Evolutionary conservation across 495 filamentous ascomycete genomes (phyloP), one percentile per base, ranked within the genome.

Genomic region (Aspergillus mulundensis): DNA sequence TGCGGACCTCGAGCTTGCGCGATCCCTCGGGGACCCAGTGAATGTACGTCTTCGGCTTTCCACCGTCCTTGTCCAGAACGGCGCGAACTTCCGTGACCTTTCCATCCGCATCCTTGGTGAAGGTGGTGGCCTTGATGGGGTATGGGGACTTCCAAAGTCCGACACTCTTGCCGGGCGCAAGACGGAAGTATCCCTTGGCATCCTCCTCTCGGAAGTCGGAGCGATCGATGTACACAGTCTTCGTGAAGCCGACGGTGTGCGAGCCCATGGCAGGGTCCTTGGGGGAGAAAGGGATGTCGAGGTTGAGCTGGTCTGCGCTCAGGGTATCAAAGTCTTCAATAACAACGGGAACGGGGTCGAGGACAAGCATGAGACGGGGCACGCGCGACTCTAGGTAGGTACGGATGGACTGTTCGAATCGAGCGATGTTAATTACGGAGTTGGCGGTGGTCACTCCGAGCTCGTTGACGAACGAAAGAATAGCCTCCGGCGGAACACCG

Each of bases 201-300:
- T 93, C 90, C 16, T 86, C 81, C 66, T 95, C 88, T 32, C 94
- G 83, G 78, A 97, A 98, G 68, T 98, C 94, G 34, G 81, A 85
- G 44, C 90, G 86, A 66, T 98, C 94, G 47, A 98, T 97, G 75
- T 94, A 96, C 15, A 97, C 81, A n/a, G 89, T 91, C 67, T 95
- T 86, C 30, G 88, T 88, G 58, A 95, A 30, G 24, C 20, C 15
- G 73, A 59, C 74, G 14, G n/a, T 79, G 76, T 63, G 69, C 60
- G 45, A 70, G 66, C 62, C 62, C 54, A 57, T 58, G 11, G 49
- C 54, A 12, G 63, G 60, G 30, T 61, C 40, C 40, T 66, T 66
- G 14, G 54, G 54, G 16, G 86, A 85, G 66, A 92, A 92, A 0
- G 90, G 88, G 23, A 63, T 59, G 41, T 59, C 60, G 7, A 88